Base-by-base conservation (phyloP, 306 rosid genomes). In the Abrus pulchellus region DNA sequence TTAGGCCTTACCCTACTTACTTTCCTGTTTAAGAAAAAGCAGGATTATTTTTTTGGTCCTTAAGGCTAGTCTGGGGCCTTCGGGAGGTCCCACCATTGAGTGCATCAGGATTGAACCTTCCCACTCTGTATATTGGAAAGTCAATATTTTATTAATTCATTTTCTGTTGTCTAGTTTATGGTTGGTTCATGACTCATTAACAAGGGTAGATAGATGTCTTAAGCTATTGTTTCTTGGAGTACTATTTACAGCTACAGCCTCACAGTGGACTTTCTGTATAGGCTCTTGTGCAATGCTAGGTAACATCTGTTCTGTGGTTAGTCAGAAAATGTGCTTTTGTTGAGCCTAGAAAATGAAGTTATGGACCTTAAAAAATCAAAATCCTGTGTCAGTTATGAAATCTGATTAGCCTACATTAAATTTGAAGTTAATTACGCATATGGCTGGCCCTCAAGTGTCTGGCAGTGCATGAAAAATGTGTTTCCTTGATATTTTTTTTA, bases 311-410 rank as follows among this genome's bases (percentile, higher is more conserved):
- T 53, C 29, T 20, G 60, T 12, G 44, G 74, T 12, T 41, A 53
- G 34, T 66, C 43, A 43, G 9, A 27, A 66, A 20, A 20, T 66
- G 20, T 43, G 54, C 72, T 43, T 66, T 7, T 55, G 36, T 43
- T 27, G 36, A 66, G 54, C 72, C 54, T 9, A 7, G 12, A 27
- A 59, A 43, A 41, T 73, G 67, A 56, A 41, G 40, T 40, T 32
- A 14, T 4, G n/a, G 61, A 49, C 45, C 20, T 33, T 70, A n/a
- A n/a, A 33, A 68, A 68, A 68, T 50, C 30, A 70, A 67, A 41
- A 27, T 41, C 8, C 78, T 43, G 41, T 38, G 1, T 38, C 1
- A 1, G 40, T 59, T 30, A 29, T 29, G 65, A 59, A 68, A 54
- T 55, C 50, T 54, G n/a, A 53, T 38, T 30, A 20, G 11, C 3